These are phyloP conservation scores for Durio zibethinus DNA, from an alignment of 345 rosid species.

Conservation along the genomic window DNA sequence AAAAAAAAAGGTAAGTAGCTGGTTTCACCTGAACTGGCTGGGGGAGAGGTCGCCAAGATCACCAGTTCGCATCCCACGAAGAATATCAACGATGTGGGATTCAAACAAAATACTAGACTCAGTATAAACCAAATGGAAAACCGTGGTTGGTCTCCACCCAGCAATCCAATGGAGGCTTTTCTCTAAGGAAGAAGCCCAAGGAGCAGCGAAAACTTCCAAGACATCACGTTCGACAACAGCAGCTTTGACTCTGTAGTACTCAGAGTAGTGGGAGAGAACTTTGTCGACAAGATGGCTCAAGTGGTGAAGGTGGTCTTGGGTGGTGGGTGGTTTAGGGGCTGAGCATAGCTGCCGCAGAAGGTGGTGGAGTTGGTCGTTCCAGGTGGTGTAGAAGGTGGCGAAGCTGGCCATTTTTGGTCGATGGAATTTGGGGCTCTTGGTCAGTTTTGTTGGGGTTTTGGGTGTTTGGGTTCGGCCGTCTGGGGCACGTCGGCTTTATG, in stretches of 20 bases:
- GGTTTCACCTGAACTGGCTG: slow-evolving; percentile 57
- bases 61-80: slow-evolving; percentile 60
- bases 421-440: slow-evolving; percentile 18
- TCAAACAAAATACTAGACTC: slow-evolving; percentile 77
- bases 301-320: slow-evolving; percentile 27
- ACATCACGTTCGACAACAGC: slow-evolving; percentile 50
- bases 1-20: not conserved
- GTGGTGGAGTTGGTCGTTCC: slow-evolving; percentile 58
- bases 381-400: slow-evolving; percentile 42
- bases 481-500: not conserved
- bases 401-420: slow-evolving; percentile 23
- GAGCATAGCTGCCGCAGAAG: slow-evolving; percentile 48
- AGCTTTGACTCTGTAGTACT: slow-evolving; percentile 51
- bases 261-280: slow-evolving; percentile 51
- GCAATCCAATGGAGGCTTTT: slow-evolving; percentile 84
- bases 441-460: slow-evolving; percentile 22
- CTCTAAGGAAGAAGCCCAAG: slow-evolving; percentile 80
- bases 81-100: slow-evolving; percentile 68
- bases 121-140: slow-evolving; percentile 74
- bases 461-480: not conserved
- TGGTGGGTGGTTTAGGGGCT: slow-evolving; percentile 39
- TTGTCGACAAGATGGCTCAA: slow-evolving; percentile 39
- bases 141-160: slow-evolving; percentile 79
- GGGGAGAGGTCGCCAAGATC: slow-evolving; percentile 87
- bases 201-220: slow-evolving; percentile 48